Base-by-base conservation (phyloP, 2,329 filamentous ascomycete species). In the Cordyceps fumosorosea region DNA sequence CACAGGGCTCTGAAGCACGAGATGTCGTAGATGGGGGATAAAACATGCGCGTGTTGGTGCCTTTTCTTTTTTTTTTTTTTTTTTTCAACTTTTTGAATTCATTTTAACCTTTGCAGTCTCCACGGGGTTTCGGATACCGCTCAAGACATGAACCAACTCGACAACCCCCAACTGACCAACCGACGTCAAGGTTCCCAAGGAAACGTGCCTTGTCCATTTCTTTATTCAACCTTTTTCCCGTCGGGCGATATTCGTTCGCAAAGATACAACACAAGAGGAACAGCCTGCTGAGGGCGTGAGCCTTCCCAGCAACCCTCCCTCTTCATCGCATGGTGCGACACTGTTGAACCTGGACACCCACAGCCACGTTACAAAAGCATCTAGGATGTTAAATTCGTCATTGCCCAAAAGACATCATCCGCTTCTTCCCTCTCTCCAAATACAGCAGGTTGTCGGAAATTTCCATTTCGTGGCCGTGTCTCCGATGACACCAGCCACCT, bases 331-430 rank as follows among this genome's bases (percentile, higher is more conserved):
- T 59, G 56, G 56, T 59, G 56, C 56, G 56, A 59, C 56, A 47
- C 34, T 59, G 56, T 45, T 59, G 56, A 59, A 20, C 47, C 56
- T 16, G 51, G 16, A 12, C 16, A 32, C 26, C 56, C 56, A 59
- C 47, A 59, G 47, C 34, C 56, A 44, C 24, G 56, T 59, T 59
- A 51, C 45, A 59, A 47, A 58, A 52, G 47, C 3, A 16, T 5
- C 32, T 22, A 44, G 24, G 45, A 56, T 50, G 32, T 32, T 32
- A n/a, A n/a, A 32, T 32, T 32, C 18, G 5, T n/a, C 5, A 40
- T 3, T 26, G 2, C 26, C 26, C 24, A 29, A 2, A 56, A 37
- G 34, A 5, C 37, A 18, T 56, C n/a, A n/a, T n/a, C n/a, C n/a
- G n/a, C n/a, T n/a, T 56, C 20, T 29, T 12, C 20, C 1, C 8